Conservation (phyloP, 148 eudicot genomes). For the Fallopia convolvulus region DNA sequence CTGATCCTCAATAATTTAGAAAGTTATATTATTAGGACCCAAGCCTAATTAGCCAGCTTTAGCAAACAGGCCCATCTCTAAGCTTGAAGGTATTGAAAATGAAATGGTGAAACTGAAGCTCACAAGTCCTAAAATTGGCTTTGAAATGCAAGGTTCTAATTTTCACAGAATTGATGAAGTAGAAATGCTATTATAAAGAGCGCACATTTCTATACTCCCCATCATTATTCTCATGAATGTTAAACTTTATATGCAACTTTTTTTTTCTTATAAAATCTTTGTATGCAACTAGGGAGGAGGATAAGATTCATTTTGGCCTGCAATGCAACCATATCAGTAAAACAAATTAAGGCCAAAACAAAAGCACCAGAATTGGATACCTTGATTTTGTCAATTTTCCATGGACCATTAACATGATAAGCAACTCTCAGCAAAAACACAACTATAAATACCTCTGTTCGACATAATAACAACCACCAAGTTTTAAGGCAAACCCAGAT, state of each 20-base stretch:
- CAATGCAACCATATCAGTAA: not conserved
- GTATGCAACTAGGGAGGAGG: conserved; percentile 5
- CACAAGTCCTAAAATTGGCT: not conserved
- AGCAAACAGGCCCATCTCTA: not conserved
- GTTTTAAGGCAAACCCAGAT: not conserved
- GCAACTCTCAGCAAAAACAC: conserved; percentile 4
- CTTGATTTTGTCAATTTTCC: not conserved
- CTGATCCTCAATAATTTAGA: not conserved
- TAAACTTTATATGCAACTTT: not conserved
- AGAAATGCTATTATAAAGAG: not conserved
- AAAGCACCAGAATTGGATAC: not conserved
- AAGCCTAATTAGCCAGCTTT: not conserved
- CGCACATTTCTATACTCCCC: not conserved
- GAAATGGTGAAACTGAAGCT: not conserved
- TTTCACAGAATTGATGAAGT: not conserved
- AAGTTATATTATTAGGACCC: too few species aligned
- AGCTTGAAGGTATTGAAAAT: not conserved
- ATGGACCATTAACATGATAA: not conserved
- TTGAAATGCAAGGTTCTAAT: not conserved
- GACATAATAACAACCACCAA: conserved; percentile 3
- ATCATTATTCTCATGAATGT: not conserved
- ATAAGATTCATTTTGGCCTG: not conserved
- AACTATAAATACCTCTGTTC: not conserved
- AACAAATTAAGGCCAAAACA: not conserved
- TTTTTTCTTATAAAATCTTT: too few species aligned